These are phyloP conservation scores for Heracleum sosnowskyi DNA, from an alignment of 129 eudicot genomes.

Conservation along the genomic window DNA sequence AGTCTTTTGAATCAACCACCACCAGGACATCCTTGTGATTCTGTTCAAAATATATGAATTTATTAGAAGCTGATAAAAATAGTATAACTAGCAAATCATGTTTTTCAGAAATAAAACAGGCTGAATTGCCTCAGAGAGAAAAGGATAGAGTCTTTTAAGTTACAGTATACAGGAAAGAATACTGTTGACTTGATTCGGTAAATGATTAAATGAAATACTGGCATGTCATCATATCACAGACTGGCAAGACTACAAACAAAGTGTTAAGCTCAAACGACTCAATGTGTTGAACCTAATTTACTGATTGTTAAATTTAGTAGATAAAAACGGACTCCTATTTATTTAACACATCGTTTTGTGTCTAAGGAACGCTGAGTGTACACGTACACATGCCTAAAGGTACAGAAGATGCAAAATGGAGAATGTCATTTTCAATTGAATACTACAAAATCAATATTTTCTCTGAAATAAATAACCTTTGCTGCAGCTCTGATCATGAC, in stretches of 20 bases:
- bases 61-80: background rate
- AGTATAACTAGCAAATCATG: background rate
- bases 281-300: background rate
- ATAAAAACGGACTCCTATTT: too few relatives aligned
- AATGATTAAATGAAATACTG: background rate
- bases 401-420: background rate
- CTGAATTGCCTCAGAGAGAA: background rate
- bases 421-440: background rate
- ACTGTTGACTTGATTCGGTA: background rate
- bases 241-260: background rate
- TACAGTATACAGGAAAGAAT: background rate
- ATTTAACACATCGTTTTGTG: background rate
- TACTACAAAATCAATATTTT: background rate
- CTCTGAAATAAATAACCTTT: slow-evolving; percentile 40
- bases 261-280: background rate
- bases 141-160: background rate
- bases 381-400: background rate
- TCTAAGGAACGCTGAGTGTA: background rate
- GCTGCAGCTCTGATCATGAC: slow-evolving; percentile 99
- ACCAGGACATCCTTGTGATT: slow-evolving; percentile 92
- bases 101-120: too few relatives aligned
- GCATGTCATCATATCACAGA: background rate
- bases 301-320: background rate
- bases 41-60: slow-evolving; percentile 28
- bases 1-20: slow-evolving; percentile 88